Conservation (phyloP, 306 rosid species). For the Rubus parviflorus region DNA sequence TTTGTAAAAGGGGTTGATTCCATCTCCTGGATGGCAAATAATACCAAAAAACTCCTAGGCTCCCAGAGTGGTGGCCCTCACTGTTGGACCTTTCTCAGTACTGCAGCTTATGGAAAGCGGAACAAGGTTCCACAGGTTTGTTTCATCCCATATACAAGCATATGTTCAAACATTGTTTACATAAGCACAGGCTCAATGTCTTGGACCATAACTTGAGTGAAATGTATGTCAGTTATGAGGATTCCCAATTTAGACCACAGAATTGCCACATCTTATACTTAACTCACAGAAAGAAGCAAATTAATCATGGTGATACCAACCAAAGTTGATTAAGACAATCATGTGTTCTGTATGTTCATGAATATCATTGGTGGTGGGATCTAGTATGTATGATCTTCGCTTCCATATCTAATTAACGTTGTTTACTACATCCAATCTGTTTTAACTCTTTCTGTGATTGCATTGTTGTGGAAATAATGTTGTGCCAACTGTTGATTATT, state of each 20-base stretch:
- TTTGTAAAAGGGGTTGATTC: slow-evolving; percentile 87
- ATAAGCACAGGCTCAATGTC: neutral
- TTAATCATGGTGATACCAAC: neutral
- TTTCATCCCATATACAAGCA: neutral
- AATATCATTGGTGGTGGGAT: neutral
- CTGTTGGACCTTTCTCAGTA: slow-evolving; percentile 94
- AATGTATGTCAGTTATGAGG: neutral
- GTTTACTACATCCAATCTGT: neutral
- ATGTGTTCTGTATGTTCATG: neutral
- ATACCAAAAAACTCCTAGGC: slow-evolving; percentile 59
- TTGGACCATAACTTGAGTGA: neutral
- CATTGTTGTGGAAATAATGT: neutral
- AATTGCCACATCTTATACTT: neutral
- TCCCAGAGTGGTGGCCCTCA: slow-evolving; percentile 60
- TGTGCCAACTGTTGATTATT: slow-evolving; percentile 8
- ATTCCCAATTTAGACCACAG: slow-evolving; percentile 10
- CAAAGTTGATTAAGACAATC: neutral
- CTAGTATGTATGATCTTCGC: neutral
- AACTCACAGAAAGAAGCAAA: neutral
- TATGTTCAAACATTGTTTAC: neutral
- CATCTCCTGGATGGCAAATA: slow-evolving; percentile 92
- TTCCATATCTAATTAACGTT: neutral
- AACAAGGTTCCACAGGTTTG: slow-evolving; percentile 95
- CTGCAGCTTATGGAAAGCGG: slow-evolving; percentile 75
- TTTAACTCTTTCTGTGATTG: neutral